Base-by-base conservation (phyloP, 768 basidiomycete genomes). In the Sistotremastrum suecicum region DNA sequence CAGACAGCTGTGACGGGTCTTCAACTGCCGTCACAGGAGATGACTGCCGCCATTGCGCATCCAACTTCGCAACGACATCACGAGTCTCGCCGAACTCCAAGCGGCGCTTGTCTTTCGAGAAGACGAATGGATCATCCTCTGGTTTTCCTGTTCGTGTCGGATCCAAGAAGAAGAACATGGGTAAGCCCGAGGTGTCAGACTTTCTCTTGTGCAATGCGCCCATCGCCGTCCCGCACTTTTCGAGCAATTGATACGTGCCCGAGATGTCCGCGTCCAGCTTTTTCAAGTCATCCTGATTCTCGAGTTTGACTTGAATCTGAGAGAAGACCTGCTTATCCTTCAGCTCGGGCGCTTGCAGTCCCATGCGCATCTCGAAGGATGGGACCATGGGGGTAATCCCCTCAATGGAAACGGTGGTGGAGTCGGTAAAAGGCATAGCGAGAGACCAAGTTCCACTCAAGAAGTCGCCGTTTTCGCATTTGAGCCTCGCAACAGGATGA, bases 151-250 rank as follows among this genome's bases (percentile, higher is more conserved):
- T 75, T 1, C 90, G 76, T 34, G 83, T 79, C 9, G 91, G 89
- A 57, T 95, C 89, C 67, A 87, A 67, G 65, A 76, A 66, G 60
- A 79, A 89, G 7, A 95, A 57, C 0, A 81, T 74, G 0, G 82
- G 79, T 31, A 76, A 61, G 5, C 61, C 56, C 2, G 45, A 52
- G n/a, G 78, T 75, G n/a, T 65, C 67, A 0, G 59, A 45, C 28
- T 68, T 57, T 51, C 74, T 80, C 61, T 75, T 79, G 62, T 94
- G 89, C 41, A 97, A 66, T 20, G 83, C 83, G 29, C 74, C 71
- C 57, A 84, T 88, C 5, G 92, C 88, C 2, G 87, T 88, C 5
- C 91, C 90, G 47, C 92, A 97, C 57, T 80, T 82, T 51, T 85
- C 80, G 44, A 91, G 66, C 41, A 91, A 76, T 29, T 65, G 62